Evolutionary conservation across 345 rosid genomes (phyloP), one percentile per base, ranked within the genome.

Genomic region (Eucalyptus coolabah): DNA sequence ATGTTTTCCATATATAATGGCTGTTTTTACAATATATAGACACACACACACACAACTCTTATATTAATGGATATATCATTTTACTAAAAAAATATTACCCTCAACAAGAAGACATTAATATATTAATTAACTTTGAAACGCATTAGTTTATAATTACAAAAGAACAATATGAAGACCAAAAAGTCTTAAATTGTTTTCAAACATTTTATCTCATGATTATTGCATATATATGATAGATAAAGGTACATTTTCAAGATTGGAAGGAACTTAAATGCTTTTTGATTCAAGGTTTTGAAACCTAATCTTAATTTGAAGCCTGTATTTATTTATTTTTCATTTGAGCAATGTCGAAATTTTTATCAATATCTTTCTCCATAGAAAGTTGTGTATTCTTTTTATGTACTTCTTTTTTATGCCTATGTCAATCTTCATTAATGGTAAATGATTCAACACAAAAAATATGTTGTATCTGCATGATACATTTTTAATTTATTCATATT

Each of bases 11-110:
- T 59, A 59, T 56, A 0, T 56, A 67, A 67, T 18, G 12, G 17
- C 11, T 5, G 6, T 34, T 42, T 32, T 32, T 67, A 44, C 45
- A 44, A 51, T 51, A 51, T 16, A 50, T 16, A 56, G 12, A 56
- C 5, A 56, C n/a, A n/a, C n/a, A n/a, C n/a, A n/a, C n/a, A n/a
- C n/a, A n/a, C 59, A 0, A 21, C 0, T 54, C 60, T 21, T 54
- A 21, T 54, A 54, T 21, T 21, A 54, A 54, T 54, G 60, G 60
- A 54, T 23, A 4, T 54, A 54, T 23, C 11, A 54, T 54, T 54
- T 21, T 54, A 54, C 60, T 54, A 21, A 18, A 53, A 53, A 54
- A 54, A 54, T 21, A 23, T 54, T 21, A 54, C 60, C 26, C 0
- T 21, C 4, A 54, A 19, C 26, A 54, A 54, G 26, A 54, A 54